phyloP scores from a whole-genome alignment of 306 rosid species.

The Carpinus viminea region DNA sequence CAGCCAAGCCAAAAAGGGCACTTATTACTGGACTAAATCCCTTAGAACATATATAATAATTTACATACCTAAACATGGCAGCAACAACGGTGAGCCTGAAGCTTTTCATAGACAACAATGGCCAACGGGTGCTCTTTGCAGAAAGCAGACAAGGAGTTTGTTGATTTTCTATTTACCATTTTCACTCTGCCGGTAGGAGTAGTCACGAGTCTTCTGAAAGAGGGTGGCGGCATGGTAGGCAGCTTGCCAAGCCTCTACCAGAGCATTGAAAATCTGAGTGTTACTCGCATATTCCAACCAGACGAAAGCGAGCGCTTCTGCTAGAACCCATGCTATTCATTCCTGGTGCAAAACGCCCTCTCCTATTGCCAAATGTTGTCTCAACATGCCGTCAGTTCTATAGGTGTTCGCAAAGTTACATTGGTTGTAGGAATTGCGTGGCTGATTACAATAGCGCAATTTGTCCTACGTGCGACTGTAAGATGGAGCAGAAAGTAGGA shows the following conservation, averaged over 20 bases:
- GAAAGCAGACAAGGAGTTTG: conserved; percentile 15
- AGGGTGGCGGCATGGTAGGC: conserved; percentile 10
- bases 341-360: too few species aligned
- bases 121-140: conserved; percentile 9
- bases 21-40: too few species aligned
- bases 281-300: not conserved
- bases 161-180: conserved; percentile 26
- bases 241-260: not conserved
- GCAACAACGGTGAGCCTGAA: not conserved
- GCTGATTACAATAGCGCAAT: too few species aligned
- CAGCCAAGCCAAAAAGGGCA: too few species aligned
- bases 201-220: conserved; percentile 3
- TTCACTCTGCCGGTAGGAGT: conserved; percentile 21
- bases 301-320: not conserved
- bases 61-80: not conserved
- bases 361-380: too few species aligned
- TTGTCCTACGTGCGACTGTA: not conserved
- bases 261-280: conserved; percentile 16
- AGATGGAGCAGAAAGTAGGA: not conserved
- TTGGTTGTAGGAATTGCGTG: not conserved
- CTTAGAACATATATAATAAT: too few species aligned
- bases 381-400: too few species aligned
- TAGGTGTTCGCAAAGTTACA: not conserved
- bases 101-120: conserved; percentile 18
- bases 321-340: not conserved